Evolutionary conservation across 768 basidiomycete species (phyloP).

Genomic region (Boletus speciosus): DNA sequence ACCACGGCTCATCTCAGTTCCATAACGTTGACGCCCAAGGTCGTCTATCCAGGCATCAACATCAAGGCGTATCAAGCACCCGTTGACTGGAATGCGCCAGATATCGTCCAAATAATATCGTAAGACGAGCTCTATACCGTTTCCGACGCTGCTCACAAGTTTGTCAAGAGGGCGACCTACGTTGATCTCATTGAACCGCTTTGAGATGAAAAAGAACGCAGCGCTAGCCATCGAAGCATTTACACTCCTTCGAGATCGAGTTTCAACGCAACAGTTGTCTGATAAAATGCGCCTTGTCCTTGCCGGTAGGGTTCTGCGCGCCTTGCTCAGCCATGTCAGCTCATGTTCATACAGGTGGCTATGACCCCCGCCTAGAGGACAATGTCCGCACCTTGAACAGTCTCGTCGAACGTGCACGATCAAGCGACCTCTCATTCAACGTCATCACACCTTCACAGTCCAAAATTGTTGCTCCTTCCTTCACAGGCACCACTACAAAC

Average conservation of each 20-base stretch:
- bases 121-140: slow-evolving; percentile 31
- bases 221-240: slow-evolving; percentile 80
- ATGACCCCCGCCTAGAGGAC: slow-evolving; percentile 83
- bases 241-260: slow-evolving; percentile 44
- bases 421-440: slow-evolving; percentile 54
- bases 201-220: slow-evolving; percentile 93
- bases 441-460: slow-evolving; percentile 50
- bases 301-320: slow-evolving; percentile 50
- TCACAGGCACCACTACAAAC: slow-evolving; percentile 34
- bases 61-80: slow-evolving; percentile 60
- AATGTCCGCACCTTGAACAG: slow-evolving; percentile 66
- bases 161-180: slow-evolving; percentile 59
- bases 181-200: slow-evolving; percentile 86
- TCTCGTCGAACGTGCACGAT: slow-evolving; percentile 58
- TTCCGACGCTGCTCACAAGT: background rate
- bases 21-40: slow-evolving; percentile 55
- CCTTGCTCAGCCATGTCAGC: background rate
- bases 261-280: slow-evolving; percentile 18
- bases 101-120: slow-evolving; percentile 56
- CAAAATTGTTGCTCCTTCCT: slow-evolving; percentile 37
- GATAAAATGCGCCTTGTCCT: slow-evolving; percentile 65
- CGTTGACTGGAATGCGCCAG: slow-evolving; percentile 42
- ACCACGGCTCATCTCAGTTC: slow-evolving; percentile 74
- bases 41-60: slow-evolving; percentile 98
- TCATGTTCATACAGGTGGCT: slow-evolving; percentile 60